These are phyloP conservation scores for Carex littledalei DNA, from an alignment of 176 grass and related monocot genomes.

Conservation along the genomic window DNA sequence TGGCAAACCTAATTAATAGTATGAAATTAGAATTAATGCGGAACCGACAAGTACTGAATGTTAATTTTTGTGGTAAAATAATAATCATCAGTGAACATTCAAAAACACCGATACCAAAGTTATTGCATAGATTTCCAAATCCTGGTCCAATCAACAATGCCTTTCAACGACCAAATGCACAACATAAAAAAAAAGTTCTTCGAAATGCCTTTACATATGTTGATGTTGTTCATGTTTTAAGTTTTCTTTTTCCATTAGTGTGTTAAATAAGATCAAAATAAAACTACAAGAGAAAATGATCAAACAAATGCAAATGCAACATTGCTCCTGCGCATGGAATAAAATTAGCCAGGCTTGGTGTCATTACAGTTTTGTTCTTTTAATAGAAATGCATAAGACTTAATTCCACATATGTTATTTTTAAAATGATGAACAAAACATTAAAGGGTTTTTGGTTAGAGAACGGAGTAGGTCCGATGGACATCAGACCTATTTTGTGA, in stretches of 20 bases:
- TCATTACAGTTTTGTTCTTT: neutral
- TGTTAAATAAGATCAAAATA: neutral
- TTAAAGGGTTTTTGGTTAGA: neutral
- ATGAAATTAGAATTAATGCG: neutral
- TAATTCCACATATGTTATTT: neutral
- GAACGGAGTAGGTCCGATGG: too few relatives aligned
- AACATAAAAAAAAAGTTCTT: neutral
- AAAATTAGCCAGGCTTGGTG: neutral
- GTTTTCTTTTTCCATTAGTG: too few relatives aligned
- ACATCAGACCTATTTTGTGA: too few relatives aligned
- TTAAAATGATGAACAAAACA: neutral
- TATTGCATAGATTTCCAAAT: neutral
- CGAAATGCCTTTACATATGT: neutral
- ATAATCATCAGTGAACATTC: neutral
- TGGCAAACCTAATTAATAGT: constrained; percentile 48
- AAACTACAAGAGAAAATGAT: neutral
- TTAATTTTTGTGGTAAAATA: neutral
- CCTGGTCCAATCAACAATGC: neutral
- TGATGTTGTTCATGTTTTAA: neutral
- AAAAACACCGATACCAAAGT: neutral
- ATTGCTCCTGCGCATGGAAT: neutral
- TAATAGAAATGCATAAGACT: neutral
- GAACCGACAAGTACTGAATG: neutral
- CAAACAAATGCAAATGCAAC: neutral
- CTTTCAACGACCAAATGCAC: neutral